phyloP scores from a whole-genome alignment of 192 early-diverging fungal species.

The Rhizophagus clarus region DNA sequence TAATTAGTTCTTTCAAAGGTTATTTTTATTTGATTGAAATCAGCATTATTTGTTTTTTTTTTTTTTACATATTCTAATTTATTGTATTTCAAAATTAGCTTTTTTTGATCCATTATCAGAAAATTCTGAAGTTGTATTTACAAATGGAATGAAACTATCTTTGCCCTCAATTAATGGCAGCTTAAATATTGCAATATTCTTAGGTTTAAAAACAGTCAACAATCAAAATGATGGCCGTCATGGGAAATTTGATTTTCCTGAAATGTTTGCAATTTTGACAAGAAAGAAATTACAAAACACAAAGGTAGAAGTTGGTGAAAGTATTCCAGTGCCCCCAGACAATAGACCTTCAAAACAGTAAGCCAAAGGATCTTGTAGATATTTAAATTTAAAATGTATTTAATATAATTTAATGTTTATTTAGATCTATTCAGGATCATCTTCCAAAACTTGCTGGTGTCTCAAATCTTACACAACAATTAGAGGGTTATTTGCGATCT shows the following conservation, averaged over 20 bases:
- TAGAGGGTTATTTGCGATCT: conserved; percentile 22
- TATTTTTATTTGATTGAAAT: too few relatives aligned
- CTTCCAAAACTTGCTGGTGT: conserved; percentile 34
- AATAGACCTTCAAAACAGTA: conserved; percentile 14
- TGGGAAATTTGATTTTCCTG: conserved; percentile 21
- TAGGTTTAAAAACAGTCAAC: conserved; percentile 38
- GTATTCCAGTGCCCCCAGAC: not conserved
- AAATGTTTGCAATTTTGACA: conserved; percentile 35
- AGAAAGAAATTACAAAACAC: conserved; percentile 35
- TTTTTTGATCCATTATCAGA: conserved; percentile 33
- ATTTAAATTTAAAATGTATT: not conserved
- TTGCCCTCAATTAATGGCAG: conserved; percentile 33
- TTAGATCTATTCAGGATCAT: not conserved
- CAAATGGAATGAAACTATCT: conserved; percentile 44
- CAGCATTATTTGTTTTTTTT: too few relatives aligned
- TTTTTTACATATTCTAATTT: not conserved
- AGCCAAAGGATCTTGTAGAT: not conserved
- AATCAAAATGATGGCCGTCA: conserved; percentile 23
- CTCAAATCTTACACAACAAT: conserved; percentile 26
- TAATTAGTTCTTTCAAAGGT: conserved; percentile 28
- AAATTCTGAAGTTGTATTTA: conserved; percentile 38
- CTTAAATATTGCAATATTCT: conserved; percentile 39
- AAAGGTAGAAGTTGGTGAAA: conserved; percentile 46
- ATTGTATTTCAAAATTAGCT: conserved; percentile 12
- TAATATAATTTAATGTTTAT: not conserved